Evolutionary conservation across 495 filamentous ascomycete genomes (phyloP), one percentile per base, ranked within the genome.

Genomic region (Neurospora sp.): DNA sequence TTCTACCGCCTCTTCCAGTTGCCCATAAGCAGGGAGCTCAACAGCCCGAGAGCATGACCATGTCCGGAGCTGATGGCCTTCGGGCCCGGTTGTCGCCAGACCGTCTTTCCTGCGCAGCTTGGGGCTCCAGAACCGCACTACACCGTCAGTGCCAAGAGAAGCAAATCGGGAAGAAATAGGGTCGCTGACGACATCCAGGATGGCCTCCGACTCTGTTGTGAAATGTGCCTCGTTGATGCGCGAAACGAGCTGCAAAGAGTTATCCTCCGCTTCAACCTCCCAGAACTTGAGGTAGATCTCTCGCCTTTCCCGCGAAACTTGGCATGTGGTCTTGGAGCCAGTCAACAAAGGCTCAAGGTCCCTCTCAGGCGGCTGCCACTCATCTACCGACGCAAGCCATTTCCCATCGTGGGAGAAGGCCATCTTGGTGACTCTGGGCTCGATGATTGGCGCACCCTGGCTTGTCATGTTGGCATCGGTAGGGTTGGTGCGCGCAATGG

Each of bases 241-340:
- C 8, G 93, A 91, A 39, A 92, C 88, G 14, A 98, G 82, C 77
- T 93, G 88, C 87, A 94, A 93, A 2, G 83, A 78, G 48, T 85
- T 84, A 40, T 84, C 86, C 40, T 88, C 87, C 27, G 85, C 80
- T 46, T 87, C 88, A 86, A 93, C 93, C 70, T 86, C 86, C 96
- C 96, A 99, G 78, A 99, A 95, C 76, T 95, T 97, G 31, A 99
- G 82, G 75, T 90, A 92, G 3, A 93, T 85, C 77, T 99, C 96
- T 7, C 87, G 86, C 39, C 83, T 86, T 70, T 88, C 85, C 68
- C 84, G 83, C 22, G 71, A 72, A 18, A 80, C 76, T n/a, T 85
- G 71, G 5, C 80, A 80, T 4, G 78, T 41, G 22, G 79, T 77
- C 35, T 81, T 79, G 40, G 80, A 76, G 12, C 78, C 80, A 71